A percentile compares a stretch with the other conserved stretches of the same genome.
phyloP scores from a whole-genome alignment of 2,329 filamentous ascomycete genomes.

The Colletotrichum filicis region DNA sequence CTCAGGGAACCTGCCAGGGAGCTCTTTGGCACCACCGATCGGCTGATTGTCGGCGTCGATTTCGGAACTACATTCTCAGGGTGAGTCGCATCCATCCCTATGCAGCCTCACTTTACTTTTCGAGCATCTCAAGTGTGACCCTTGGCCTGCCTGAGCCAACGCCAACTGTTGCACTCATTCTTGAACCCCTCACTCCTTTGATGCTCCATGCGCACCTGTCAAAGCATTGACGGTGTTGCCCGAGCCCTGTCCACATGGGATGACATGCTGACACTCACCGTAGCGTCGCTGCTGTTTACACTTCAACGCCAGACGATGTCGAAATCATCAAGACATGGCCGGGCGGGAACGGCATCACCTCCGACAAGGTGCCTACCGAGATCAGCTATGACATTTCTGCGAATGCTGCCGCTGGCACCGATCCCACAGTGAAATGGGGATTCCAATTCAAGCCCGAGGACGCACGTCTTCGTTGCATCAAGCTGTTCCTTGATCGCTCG shows the following conservation, averaged over 20 bases:
- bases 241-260: background rate
- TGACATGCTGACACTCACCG: conserved; percentile 26
- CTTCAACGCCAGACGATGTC: conserved; percentile 80
- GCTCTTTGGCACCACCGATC: conserved; percentile 64
- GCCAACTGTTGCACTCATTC: background rate
- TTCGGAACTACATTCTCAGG: conserved; percentile 89
- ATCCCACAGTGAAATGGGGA: conserved; percentile 76
- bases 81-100: conserved; percentile 55
- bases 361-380: conserved; percentile 86
- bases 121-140: background rate
- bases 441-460: conserved; percentile 86
- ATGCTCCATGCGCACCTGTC: background rate
- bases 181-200: background rate
- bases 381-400: conserved; percentile 69
- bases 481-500: conserved; percentile 83
- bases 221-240: background rate
- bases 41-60: conserved; percentile 81
- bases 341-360: conserved; percentile 86
- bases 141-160: background rate
- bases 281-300: conserved; percentile 78
- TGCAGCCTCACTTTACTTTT: background rate
- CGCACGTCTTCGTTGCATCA: conserved; percentile 81
- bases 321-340: conserved; percentile 90
- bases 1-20: conserved; percentile 66
- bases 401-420: conserved; percentile 48